These are phyloP conservation scores for Coccinonectria pachysandricola DNA, from an alignment of 2,329 filamentous ascomycete genomes.

Conservation along the genomic window DNA sequence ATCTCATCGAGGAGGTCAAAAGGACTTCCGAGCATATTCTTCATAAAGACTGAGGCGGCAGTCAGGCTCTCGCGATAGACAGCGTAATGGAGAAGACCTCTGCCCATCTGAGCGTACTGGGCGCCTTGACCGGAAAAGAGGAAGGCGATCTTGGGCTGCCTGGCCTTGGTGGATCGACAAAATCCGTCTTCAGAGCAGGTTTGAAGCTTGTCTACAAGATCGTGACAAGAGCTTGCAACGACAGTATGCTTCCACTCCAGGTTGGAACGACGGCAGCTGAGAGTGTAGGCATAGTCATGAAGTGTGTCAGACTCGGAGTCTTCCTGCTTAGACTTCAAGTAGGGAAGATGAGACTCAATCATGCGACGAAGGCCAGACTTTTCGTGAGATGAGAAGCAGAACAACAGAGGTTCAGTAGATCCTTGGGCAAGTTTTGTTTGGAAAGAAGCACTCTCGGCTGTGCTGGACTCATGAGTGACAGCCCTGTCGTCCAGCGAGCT, in stretches of 20 bases:
- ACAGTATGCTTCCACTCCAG: slow-evolving; percentile 33
- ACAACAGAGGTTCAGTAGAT: slow-evolving; percentile 24
- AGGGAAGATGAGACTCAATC: slow-evolving; percentile 24
- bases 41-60: slow-evolving; percentile 22
- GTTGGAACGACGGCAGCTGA: slow-evolving; percentile 33
- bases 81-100: slow-evolving; percentile 29
- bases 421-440: neutral
- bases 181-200: slow-evolving; percentile 8
- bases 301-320: slow-evolving; percentile 14
- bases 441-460: slow-evolving; percentile 1
- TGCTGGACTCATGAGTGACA: too few relatives aligned
- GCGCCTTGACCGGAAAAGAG: slow-evolving; percentile 34
- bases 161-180: slow-evolving; percentile 16
- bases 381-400: slow-evolving; percentile 35
- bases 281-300: slow-evolving; percentile 35
- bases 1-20: slow-evolving; percentile 29
- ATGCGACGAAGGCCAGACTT: slow-evolving; percentile 28
- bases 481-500: slow-evolving; percentile 22
- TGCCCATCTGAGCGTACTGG: slow-evolving; percentile 33
- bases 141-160: slow-evolving; percentile 26
- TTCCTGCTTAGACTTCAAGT: slow-evolving; percentile 15
- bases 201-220: slow-evolving; percentile 23
- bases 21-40: slow-evolving; percentile 17
- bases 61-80: slow-evolving; percentile 31
- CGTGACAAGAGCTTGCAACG: slow-evolving; percentile 23